A percentile compares a stretch with the other conserved stretches of the same genome.
These are phyloP conservation scores for Thielaviopsis euricoi DNA, from an alignment of 2,329 filamentous ascomycete genomes.

Conservation along the genomic window DNA sequence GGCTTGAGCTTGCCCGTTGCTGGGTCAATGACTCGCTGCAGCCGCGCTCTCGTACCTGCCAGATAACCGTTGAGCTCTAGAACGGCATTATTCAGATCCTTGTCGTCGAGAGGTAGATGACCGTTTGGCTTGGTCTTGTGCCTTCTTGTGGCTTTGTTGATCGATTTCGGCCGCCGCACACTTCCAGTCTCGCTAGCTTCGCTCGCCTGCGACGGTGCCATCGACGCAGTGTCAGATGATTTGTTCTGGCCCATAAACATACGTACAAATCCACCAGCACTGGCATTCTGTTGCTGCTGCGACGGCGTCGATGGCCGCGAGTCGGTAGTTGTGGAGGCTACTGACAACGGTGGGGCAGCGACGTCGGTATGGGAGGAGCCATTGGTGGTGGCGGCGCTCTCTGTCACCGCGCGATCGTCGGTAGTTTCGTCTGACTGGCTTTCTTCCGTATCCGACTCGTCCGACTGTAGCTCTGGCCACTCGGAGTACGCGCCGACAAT, in stretches of 20 bases:
- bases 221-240: constrained; percentile 7
- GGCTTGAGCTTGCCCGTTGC: constrained; percentile 45
- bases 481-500: constrained; percentile 71
- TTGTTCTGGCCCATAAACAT: constrained; percentile 28
- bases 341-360: neutral
- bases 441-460: constrained; percentile 24
- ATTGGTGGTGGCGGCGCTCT: neutral
- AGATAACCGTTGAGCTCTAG: constrained; percentile 75
- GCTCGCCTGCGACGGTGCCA: constrained; percentile 27
- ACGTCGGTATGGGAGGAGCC: neutral
- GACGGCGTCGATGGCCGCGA: constrained; percentile 9
- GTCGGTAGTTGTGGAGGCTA: neutral
- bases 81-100: constrained; percentile 68
- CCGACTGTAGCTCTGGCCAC: constrained; percentile 27
- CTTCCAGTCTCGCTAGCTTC: constrained; percentile 41
- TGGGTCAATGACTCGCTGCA: constrained; percentile 46
- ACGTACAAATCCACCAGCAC: constrained; percentile 31
- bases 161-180: constrained; percentile 16
- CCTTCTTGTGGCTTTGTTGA: constrained; percentile 20
- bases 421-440: constrained; percentile 14
- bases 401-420: constrained; percentile 14
- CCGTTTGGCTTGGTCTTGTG: constrained; percentile 25
- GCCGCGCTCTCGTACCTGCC: constrained; percentile 59
- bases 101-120: constrained; percentile 50
- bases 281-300: constrained; percentile 16